phyloP scores from a whole-genome alignment of 306 rosid genomes.

The Oemleria cerasiformis region DNA sequence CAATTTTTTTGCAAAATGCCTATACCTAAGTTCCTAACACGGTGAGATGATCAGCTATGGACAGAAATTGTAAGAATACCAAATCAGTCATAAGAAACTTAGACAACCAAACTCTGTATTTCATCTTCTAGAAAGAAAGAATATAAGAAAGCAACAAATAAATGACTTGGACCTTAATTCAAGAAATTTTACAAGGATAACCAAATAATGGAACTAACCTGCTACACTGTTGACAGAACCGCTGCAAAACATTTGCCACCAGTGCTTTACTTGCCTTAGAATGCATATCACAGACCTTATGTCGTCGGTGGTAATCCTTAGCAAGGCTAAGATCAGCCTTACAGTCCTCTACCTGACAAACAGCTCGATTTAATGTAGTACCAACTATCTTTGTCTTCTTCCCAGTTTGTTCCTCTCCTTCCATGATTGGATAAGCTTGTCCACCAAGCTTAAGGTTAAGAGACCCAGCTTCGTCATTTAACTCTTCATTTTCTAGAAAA shows the following conservation, averaged over 20 bases:
- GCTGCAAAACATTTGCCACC: conserved; percentile 74
- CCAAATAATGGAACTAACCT: conserved; percentile 46
- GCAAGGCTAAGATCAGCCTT: conserved; percentile 76
- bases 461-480: conserved; percentile 47
- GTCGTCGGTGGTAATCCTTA: conserved; percentile 89
- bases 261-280: conserved; percentile 80
- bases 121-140: conserved; percentile 3
- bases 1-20: conserved; percentile 16
- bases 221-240: conserved; percentile 98
- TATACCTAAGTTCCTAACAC: background rate
- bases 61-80: background rate
- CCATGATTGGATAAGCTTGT: conserved; percentile 48
- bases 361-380: conserved; percentile 51
- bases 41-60: conserved; percentile 3
- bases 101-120: conserved; percentile 4
- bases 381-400: conserved; percentile 73
- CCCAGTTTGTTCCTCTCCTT: conserved; percentile 58
- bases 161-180: conserved; percentile 7
- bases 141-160: background rate
- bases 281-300: conserved; percentile 89
- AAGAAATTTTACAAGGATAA: conserved; percentile 13
- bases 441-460: conserved; percentile 76
- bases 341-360: conserved; percentile 94
- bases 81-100: background rate
- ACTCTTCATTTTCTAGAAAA: conserved; percentile 52